Base-by-base conservation (phyloP, 305 asterid species). In the Rubia tinctorum region DNA sequence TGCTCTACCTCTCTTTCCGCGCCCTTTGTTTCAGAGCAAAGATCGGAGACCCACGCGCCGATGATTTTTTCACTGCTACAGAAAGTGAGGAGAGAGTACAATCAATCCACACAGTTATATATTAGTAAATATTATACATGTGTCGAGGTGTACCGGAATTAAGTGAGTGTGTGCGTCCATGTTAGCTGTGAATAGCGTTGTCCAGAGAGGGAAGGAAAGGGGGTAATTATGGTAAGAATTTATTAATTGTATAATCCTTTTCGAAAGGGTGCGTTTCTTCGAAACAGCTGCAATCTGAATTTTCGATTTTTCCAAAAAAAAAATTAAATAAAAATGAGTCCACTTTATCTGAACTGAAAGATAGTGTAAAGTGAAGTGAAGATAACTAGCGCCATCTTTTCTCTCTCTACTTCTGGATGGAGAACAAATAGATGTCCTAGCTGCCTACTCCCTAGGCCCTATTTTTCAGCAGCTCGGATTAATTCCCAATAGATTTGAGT, bases 1-100 rank as follows among this genome's bases (percentile, higher is more conserved):
- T 30, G 2, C 66, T 42, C 51, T 71, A 6, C 40, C 56, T 42
- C 37, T 71, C 64, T 76, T 80, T 58, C 79, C 61, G 64, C 56
- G 69, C 64, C 37, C 78, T 69, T 69, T 55, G 77, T 68, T 82
- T 78, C 82, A 66, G 77, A 80, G 80, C 76, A 71, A 68, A 76
- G 90, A 88, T 88, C 90, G 82, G 82, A 86, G 73, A 78, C 80
- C 71, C 73, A 17, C 68, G 84, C 80, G 82, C 75, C 83, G 49
- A 70, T 74, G 88, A 78, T 60, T 76, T 40, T 66, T 40, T 66
- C 70, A 78, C 39, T 73, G 79, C 74, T 71, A 49, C 72, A 66
- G 22, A 47, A 42, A 69, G 13, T 60, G 25, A 68, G 65, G 65
- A 69, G 47, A 30, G 20, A 25, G 64, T 22, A 59, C 64, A 59